Evolutionary conservation across 345 rosid species (phyloP).

Genomic region (Toxicodendron radicans): DNA sequence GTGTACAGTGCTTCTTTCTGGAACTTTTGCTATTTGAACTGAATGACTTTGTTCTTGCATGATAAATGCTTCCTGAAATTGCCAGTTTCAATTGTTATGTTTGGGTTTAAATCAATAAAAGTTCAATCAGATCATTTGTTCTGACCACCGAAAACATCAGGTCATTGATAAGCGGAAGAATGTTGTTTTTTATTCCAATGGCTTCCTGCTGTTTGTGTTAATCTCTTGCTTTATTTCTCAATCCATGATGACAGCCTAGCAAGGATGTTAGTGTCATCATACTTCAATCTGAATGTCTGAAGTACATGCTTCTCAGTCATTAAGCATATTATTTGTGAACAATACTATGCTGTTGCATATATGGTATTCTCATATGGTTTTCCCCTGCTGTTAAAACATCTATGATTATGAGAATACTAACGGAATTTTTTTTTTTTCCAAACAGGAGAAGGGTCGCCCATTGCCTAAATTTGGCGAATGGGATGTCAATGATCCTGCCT

Average conservation of each 20-base stretch:
- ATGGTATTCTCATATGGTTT: background rate
- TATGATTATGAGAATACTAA: background rate
- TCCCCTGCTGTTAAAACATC: background rate
- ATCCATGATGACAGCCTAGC: background rate
- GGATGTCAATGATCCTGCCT: constrained; percentile 90
- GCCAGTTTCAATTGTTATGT: background rate
- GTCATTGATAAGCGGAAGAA: background rate
- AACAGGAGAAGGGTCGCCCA: constrained; percentile 76
- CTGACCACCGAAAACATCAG: background rate
- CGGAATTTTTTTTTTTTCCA: constrained; percentile 9
- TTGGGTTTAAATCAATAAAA: background rate
- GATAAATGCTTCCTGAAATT: background rate
- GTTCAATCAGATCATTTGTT: background rate
- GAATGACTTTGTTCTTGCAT: background rate
- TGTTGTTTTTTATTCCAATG: background rate
- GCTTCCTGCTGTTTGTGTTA: background rate
- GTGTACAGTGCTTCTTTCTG: background rate
- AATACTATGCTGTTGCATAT: background rate
- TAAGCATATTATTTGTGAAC: background rate
- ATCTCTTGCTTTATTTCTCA: background rate
- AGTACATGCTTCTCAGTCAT: too few relatives aligned
- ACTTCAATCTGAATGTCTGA: background rate
- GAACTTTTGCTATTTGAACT: background rate
- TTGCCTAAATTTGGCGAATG: constrained; percentile 98
- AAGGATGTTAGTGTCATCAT: background rate